Conservation (phyloP, 2,329 filamentous ascomycete species). For the Colletotrichum godetiae region DNA sequence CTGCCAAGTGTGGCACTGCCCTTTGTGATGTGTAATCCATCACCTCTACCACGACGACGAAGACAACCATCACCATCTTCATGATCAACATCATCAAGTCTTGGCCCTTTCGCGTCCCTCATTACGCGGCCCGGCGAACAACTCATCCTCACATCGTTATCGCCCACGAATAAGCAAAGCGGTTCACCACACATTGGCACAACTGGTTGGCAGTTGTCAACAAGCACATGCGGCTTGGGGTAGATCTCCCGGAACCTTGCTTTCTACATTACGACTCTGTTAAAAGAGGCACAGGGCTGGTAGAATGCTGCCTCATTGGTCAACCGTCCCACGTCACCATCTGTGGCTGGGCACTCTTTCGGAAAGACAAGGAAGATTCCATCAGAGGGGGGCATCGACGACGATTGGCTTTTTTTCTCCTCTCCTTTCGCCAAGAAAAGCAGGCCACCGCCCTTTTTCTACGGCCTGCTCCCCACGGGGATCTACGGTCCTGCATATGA, state of each 20-base stretch:
- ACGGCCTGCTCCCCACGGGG: neutral
- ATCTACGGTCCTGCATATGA: neutral
- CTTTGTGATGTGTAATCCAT: neutral
- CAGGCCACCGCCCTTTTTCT: neutral
- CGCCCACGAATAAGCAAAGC: neutral
- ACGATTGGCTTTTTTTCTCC: too few relatives aligned
- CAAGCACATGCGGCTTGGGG: neutral
- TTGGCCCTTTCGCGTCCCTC: neutral
- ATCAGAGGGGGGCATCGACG: neutral
- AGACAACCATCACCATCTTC: neutral
- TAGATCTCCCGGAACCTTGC: neutral
- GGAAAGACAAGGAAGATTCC: neutral
- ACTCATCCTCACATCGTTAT: neutral
- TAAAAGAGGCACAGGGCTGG: neutral
- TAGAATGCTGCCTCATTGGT: neutral
- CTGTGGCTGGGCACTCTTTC: neutral
- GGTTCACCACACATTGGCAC: neutral
- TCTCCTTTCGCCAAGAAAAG: neutral
- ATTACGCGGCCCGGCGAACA: neutral
- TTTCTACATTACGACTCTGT: neutral
- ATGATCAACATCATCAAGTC: neutral
- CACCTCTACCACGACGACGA: neutral
- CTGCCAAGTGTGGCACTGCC: neutral
- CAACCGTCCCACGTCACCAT: neutral
- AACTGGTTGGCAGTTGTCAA: neutral